Evolutionary conservation across 768 basidiomycete genomes (phyloP), one percentile per base, ranked within the genome.

Genomic region (Auriculariales sp.): DNA sequence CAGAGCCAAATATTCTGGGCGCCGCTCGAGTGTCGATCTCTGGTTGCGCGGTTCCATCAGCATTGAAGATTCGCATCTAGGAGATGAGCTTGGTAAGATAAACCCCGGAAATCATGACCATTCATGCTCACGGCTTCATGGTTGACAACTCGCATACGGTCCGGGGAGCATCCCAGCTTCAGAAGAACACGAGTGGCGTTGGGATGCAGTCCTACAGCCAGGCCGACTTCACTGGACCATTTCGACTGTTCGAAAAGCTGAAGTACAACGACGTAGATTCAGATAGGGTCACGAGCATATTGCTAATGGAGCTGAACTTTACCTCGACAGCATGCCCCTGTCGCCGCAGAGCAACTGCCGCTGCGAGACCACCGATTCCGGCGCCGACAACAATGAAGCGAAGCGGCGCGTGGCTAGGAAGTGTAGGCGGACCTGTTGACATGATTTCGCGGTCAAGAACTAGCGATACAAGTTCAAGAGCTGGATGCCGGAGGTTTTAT

Each of bases 241-340:
- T 44, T 44, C 19, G 39, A 44, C 39, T 44, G 39, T 15, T 44
- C 39, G 39, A 44, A 44, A 12, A 44, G 39, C 39, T 44, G 39
- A 12, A 5, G 14, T 5, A 5, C 6, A 3, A n/a, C n/a, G n/a
- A n/a, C n/a, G n/a, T n/a, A n/a, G n/a, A 44, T 11, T 7, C 2
- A 7, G 17, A 19, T 19, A 44, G 12, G 39, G 27, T 36, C 35
- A 22, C 35, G 35, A 22, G 35, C n/a, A 24, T 25, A 44, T 24
- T 25, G 9, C 39, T 19, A 36, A 17, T 36, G 5, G 14, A 15
- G 14, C 22, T 25, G 39, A 44, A 36, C 15, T 25, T 12, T 9
- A 25, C 39, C 39, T 44, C 39, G 39, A 44, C 39, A 25, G 22
- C 15, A 25, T 44, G 39, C 0, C 39, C 39, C 39, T 44, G 39